Evolutionary conservation across 495 filamentous ascomycete genomes (phyloP).

Genomic region (Rhizodiscina lignyota): DNA sequence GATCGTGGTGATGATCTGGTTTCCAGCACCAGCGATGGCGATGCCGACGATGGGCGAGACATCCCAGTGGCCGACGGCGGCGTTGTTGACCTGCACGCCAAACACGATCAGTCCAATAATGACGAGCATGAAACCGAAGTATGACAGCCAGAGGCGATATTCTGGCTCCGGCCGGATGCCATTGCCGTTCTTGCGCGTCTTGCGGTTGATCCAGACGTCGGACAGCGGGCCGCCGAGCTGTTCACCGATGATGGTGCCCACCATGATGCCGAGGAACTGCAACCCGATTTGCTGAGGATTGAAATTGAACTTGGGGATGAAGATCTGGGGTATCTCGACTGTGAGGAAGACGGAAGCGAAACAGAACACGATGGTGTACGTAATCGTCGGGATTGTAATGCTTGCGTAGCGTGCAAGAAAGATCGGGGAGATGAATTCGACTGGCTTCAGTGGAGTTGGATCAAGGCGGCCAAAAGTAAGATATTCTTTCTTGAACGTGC

Average conservation of each 20-base stretch:
- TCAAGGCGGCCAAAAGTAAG: constrained; percentile 30
- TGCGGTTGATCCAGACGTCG: constrained; percentile 31
- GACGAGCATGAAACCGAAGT: constrained; percentile 28
- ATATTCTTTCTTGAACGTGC: constrained; percentile 24
- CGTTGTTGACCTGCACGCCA: constrained; percentile 25
- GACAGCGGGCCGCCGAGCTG: constrained; percentile 32
- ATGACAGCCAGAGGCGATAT: constrained; percentile 35
- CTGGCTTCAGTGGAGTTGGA: constrained; percentile 26
- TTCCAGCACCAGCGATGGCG: constrained; percentile 32
- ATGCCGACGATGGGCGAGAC: constrained; percentile 33
- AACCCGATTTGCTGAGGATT: constrained; percentile 36
- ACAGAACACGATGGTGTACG: constrained; percentile 36
- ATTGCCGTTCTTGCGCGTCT: too few species aligned
- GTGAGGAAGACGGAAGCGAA: constrained; percentile 30
- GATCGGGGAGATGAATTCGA: constrained; percentile 32
- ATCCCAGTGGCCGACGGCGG: constrained; percentile 24
- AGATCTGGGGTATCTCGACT: constrained; percentile 35
- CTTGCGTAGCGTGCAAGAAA: constrained; percentile 23
- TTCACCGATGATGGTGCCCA: constrained; percentile 37
- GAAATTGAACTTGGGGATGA: constrained; percentile 31
- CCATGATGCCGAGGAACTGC: constrained; percentile 34
- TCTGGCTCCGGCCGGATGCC: constrained; percentile 23
- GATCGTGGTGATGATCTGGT: constrained; percentile 39
- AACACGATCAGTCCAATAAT: constrained; percentile 37
- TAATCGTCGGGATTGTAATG: constrained; percentile 30